These are phyloP conservation scores for Penicillium brasilianum DNA, from an alignment of 2,329 filamentous ascomycete species.

Conservation along the genomic window DNA sequence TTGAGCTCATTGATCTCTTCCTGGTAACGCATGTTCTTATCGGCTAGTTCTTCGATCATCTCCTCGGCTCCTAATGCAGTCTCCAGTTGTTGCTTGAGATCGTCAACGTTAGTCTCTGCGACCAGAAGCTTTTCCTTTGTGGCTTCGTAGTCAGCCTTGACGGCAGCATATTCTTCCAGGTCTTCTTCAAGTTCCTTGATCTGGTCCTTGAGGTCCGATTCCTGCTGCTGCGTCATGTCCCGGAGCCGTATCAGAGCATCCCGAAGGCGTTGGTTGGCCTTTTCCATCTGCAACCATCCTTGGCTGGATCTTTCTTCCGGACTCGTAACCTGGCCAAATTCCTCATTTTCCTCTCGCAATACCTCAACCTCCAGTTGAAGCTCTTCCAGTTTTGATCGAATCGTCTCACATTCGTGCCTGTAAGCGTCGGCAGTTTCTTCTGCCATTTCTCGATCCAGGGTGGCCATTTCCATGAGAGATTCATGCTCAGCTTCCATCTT, in stretches of 20 bases:
- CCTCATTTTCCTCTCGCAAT: conserved; percentile 81
- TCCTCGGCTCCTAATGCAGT: conserved; percentile 86
- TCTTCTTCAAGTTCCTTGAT: conserved; percentile 76
- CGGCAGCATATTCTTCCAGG: conserved; percentile 66
- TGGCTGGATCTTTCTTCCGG: conserved; percentile 85
- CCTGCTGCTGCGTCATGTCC: conserved; percentile 84
- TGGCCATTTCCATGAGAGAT: conserved; percentile 80
- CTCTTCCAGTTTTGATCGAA: conserved; percentile 80
- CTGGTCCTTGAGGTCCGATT: conserved; percentile 76
- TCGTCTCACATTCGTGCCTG: conserved; percentile 77
- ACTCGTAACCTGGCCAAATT: conserved; percentile 81
- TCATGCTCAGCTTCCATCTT: conserved; percentile 83
- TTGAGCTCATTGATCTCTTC: conserved; percentile 84
- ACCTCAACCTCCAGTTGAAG: conserved; percentile 87
- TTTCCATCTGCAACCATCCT: conserved; percentile 90
- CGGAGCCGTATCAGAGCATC: conserved; percentile 83
- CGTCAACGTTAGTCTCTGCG: conserved; percentile 76
- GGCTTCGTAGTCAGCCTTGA: conserved; percentile 72
- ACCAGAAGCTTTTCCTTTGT: conserved; percentile 74
- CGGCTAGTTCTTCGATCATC: conserved; percentile 89
- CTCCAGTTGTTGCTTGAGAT: conserved; percentile 89
- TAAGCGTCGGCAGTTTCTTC: conserved; percentile 86
- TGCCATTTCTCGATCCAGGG: conserved; percentile 92
- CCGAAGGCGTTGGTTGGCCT: conserved; percentile 82
- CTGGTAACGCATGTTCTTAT: conserved; percentile 81